Evolutionary conservation across 2,329 filamentous ascomycete genomes (phyloP).

Genomic region (Claviceps citrina): DNA sequence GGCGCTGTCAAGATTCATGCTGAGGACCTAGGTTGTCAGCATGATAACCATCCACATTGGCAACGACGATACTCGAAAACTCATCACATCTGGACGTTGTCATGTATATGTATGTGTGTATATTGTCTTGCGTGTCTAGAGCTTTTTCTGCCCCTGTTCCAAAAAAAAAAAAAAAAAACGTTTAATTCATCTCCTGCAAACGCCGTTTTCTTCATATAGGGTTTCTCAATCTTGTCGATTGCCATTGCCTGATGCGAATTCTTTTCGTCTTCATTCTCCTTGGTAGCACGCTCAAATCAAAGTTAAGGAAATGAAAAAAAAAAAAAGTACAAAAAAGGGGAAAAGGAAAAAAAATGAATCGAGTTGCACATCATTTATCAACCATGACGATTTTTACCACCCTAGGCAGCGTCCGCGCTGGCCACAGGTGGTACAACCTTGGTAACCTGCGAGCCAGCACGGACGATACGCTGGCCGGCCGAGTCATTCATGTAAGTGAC

Average conservation of each 20-base stretch:
- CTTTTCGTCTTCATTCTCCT: background rate
- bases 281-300: constrained; percentile 2
- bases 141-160: background rate
- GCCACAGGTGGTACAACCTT: constrained; percentile 65
- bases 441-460: constrained; percentile 74
- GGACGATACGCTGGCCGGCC: constrained; percentile 65
- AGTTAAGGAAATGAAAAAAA: background rate
- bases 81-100: too few relatives aligned
- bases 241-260: background rate
- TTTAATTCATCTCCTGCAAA: constrained; percentile 2
- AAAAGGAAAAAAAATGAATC: background rate
- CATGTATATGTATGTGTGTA: background rate
- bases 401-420: constrained; percentile 73
- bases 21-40: too few relatives aligned
- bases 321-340: background rate
- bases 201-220: constrained; percentile 4
- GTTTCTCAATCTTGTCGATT: background rate
- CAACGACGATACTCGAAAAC: too few relatives aligned
- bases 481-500: constrained; percentile 67
- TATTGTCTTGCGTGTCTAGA: background rate
- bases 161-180: background rate
- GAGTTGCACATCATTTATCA: background rate
- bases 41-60: too few relatives aligned
- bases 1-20: too few relatives aligned
- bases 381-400: constrained; percentile 6